Evolutionary conservation across 371 early-diverging fungal species (phyloP), one percentile per base, ranked within the genome.

Genomic region (Mortierella sp.): DNA sequence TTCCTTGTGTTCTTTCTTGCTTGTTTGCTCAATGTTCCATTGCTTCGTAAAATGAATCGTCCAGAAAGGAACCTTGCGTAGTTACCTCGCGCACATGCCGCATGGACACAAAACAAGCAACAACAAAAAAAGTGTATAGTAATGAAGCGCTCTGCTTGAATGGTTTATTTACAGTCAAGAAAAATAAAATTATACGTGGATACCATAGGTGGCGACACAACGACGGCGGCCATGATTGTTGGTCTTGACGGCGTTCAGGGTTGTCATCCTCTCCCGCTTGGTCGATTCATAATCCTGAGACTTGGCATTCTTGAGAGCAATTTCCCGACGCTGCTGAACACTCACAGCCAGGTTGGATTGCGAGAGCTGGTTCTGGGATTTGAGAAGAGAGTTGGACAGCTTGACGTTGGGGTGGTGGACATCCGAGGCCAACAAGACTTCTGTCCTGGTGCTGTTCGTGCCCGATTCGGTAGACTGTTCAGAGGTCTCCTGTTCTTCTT

Each of bases 311-410:
- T 76, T 75, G 14, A 16, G 6, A 0, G 82, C 80, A 3, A 77
- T 49, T 0, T 71, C 48, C 0, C 41, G 29, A 51, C 79, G 46
- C 46, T 86, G 87, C 5, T 46, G 29, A 7, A 43, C 11, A 16
- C 71, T 55, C 16, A 86, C 44, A 0, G 77, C 70, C 65, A 71
- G 27, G 18, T 56, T 75, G 21, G 84, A 84, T 58, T 51, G 73
- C 6, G 82, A 68, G 24, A 82, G 78, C 49, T 82, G 80, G 29
- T 82, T 86, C 65, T 86, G 87, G 0, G 87, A 86, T 32, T 71
- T 76, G 10, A 82, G 71, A 18, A 86, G 77, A 0, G 71, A 75
- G 10, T 58, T 71, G 21, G 85, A 85, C 3, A 74, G 44, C 51
- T 58, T 72, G 46, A 78, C 6, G 16, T 41, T 54, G 1, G 77